Evolutionary conservation across 257 asterid species (phyloP).

Genomic region (Phtheirospermum japonicum): DNA sequence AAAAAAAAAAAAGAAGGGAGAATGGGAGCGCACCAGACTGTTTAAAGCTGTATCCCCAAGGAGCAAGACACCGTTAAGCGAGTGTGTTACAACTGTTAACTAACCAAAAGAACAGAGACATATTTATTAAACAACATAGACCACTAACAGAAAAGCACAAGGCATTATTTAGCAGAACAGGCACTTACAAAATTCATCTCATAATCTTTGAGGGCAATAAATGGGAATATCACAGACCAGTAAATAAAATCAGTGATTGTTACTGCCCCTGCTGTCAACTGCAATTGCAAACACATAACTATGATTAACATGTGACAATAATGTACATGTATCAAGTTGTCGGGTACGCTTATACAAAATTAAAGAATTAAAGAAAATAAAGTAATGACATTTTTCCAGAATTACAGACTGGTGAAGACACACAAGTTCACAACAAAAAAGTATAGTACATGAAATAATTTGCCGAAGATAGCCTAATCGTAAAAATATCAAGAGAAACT

Average conservation of each 20-base stretch:
- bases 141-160: slow-evolving; percentile 13
- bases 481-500: slow-evolving; percentile 5
- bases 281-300: slow-evolving; percentile 31
- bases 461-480: background rate
- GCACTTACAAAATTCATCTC: slow-evolving; percentile 79
- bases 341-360: background rate
- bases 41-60: slow-evolving; percentile 80
- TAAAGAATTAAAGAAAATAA: background rate
- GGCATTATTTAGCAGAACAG: slow-evolving; percentile 17
- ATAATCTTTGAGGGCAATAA: slow-evolving; percentile 65
- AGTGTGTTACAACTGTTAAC: slow-evolving; percentile 86
- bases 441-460: background rate
- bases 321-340: slow-evolving; percentile 1
- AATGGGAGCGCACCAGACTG: slow-evolving; percentile 62
- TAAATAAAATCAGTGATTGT: slow-evolving; percentile 73
- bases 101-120: slow-evolving; percentile 39
- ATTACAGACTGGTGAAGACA: background rate
- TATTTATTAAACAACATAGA: slow-evolving; percentile 3
- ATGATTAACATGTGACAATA: slow-evolving; percentile 23
- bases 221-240: slow-evolving; percentile 82
- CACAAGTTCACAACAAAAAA: background rate
- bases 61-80: slow-evolving; percentile 65
- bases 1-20: slow-evolving; percentile 21
- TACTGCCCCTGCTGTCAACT: slow-evolving; percentile 94
- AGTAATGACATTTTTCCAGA: no score